Evolutionary conservation across 1,284 basidiomycete genomes (phyloP).

Genomic region (Pyrrhoderma lamaoense): DNA sequence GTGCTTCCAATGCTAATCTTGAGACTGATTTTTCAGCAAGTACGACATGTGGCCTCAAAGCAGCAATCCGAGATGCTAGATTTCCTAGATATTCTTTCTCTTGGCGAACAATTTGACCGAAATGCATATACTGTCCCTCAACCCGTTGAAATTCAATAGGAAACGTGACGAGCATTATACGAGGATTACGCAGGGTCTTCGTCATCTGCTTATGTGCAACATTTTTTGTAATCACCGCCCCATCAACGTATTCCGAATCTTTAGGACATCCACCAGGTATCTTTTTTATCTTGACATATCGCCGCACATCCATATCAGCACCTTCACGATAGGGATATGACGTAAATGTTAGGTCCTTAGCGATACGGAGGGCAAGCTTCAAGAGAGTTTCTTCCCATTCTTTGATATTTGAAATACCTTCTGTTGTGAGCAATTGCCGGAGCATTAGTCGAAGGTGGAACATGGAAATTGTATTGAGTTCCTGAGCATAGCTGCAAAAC

Average conservation of each 20-base stretch:
- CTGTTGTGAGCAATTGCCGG: conserved; percentile 76
- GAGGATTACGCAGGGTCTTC: conserved; percentile 65
- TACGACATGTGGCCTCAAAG: conserved; percentile 87
- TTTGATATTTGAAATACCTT: conserved; percentile 66
- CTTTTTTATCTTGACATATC: conserved; percentile 98
- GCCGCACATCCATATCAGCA: conserved; percentile 90
- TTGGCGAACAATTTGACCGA: conserved; percentile 88
- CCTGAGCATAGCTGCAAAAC: conserved; percentile 59
- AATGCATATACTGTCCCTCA: conserved; percentile 90
- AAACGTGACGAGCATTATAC: conserved; percentile 94
- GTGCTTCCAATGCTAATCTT: conserved; percentile 84
- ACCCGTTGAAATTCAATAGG: conserved; percentile 93
- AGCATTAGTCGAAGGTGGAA: conserved; percentile 84
- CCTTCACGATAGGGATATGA: conserved; percentile 68
- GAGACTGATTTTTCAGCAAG: conserved; percentile 92
- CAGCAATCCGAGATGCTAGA: conserved; percentile 83
- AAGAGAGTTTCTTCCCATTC: conserved; percentile 86
- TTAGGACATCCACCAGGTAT: conserved; percentile 88
- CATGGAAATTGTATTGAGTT: conserved; percentile 80
- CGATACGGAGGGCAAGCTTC: conserved; percentile 72
- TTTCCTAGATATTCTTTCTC: conserved; percentile 93
- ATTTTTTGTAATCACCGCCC: conserved; percentile 97
- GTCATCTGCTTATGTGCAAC: conserved; percentile 91
- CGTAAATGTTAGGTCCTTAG: conserved; percentile 70
- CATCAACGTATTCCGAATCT: conserved; percentile 96